Percentiles rank a stretch among this genome's conserved stretches.
These are phyloP conservation scores for Dactylellina leptospora DNA, from an alignment of 2,329 filamentous ascomycete genomes.

Conservation along the genomic window DNA sequence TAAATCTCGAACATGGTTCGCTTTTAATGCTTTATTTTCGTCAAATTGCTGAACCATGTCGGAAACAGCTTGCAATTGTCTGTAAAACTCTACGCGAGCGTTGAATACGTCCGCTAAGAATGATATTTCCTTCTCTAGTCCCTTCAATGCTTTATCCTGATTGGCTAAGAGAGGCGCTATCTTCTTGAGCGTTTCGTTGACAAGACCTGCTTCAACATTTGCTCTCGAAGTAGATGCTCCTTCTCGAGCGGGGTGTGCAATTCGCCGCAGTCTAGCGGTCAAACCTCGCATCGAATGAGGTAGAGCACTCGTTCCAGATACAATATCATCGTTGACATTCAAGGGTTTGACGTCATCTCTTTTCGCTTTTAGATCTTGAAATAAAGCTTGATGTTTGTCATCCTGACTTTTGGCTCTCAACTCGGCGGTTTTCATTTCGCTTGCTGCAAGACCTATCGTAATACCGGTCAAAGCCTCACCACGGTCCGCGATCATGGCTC, in stretches of 20 bases:
- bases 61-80: conserved; percentile 87
- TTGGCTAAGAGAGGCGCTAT: conserved; percentile 66
- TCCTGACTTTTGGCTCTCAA: conserved; percentile 69
- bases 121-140: conserved; percentile 58
- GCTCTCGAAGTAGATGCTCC: conserved; percentile 28
- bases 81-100: conserved; percentile 84
- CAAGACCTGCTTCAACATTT: conserved; percentile 62
- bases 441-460: conserved; percentile 75
- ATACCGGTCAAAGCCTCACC: conserved; percentile 79
- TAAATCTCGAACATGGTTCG: conserved; percentile 70
- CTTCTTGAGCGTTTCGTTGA: conserved; percentile 70
- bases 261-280: conserved; percentile 68
- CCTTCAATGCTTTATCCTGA: conserved; percentile 65
- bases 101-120: conserved; percentile 73
- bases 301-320: conserved; percentile 14
- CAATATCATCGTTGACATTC: conserved; percentile 32
- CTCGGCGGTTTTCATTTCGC: conserved; percentile 72
- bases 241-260: conserved; percentile 65
- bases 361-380: conserved; percentile 64
- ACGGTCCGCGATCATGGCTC: conserved; percentile 80
- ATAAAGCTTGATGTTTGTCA: conserved; percentile 76
- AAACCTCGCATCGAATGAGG: conserved; percentile 66
- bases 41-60: conserved; percentile 79
- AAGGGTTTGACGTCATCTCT: conserved; percentile 63
- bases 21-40: conserved; percentile 66